Conservation (phyloP, 2,329 filamentous ascomycete species). For the Pyrenophora teres region DNA sequence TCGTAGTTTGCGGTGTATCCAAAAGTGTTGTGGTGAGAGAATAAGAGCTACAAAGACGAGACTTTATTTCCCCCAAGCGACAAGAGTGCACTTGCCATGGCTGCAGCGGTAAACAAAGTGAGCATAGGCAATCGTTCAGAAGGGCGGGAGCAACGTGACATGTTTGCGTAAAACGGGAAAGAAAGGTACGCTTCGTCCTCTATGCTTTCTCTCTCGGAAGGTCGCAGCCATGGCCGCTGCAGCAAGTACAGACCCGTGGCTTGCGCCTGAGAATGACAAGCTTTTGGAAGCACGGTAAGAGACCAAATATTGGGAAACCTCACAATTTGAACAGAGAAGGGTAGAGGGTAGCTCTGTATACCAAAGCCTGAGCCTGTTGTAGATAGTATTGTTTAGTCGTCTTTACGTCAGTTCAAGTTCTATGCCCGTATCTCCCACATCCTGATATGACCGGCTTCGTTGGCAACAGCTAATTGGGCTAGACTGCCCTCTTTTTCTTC, state of each 20-base stretch:
- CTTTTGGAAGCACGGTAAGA: background rate
- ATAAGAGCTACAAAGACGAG: background rate
- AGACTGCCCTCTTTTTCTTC: constrained; percentile 65
- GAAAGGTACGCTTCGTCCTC: background rate
- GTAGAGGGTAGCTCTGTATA: too few relatives aligned
- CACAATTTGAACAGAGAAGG: too few relatives aligned
- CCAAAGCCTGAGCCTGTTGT: background rate
- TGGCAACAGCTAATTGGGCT: constrained; percentile 76
- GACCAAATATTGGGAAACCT: background rate
- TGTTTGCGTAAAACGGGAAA: constrained; percentile 1
- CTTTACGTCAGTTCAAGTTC: constrained; percentile 1
- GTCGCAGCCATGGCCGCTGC: constrained; percentile 4
- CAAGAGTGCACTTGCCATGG: constrained; percentile 15
- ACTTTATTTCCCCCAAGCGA: constrained; percentile 1
- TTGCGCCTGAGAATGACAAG: background rate
- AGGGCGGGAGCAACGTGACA: background rate
- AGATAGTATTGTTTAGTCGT: background rate
- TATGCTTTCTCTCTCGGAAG: constrained; percentile 4
- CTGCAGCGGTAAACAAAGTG: background rate
- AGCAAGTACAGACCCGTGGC: constrained; percentile 1
- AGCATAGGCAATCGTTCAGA: background rate
- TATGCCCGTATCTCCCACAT: constrained; percentile 71
- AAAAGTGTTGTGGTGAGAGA: constrained; percentile 16
- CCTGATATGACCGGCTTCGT: constrained; percentile 84
- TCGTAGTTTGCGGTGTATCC: constrained; percentile 13